phyloP scores from a whole-genome alignment of 2,329 filamentous ascomycete genomes.

The Botrytis fabae region DNA sequence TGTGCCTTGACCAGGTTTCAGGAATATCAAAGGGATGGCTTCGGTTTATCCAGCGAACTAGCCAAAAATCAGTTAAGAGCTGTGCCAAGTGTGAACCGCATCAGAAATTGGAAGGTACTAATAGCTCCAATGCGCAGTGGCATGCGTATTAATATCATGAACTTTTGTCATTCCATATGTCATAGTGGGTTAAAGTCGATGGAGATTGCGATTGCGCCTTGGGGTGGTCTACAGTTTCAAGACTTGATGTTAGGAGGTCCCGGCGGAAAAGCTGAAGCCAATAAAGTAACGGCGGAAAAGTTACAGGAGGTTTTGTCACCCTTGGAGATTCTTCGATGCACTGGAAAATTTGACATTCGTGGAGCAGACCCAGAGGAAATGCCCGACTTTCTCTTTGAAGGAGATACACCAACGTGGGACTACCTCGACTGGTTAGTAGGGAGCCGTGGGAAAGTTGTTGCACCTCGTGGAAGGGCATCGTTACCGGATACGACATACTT shows the following conservation, averaged over 20 bases:
- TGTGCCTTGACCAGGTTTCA: neutral
- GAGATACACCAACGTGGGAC: fast-evolving
- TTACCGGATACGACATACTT: neutral
- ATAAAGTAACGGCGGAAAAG: no score
- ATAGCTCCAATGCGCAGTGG: neutral
- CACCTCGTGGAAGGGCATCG: neutral
- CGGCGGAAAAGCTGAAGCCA: no score
- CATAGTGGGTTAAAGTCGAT: neutral
- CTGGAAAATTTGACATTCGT: neutral
- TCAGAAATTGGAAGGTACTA: neutral
- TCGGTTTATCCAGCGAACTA: neutral
- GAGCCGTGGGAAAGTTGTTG: fast-evolving
- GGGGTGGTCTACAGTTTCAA: neutral
- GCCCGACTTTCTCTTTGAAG: neutral
- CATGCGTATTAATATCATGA: neutral
- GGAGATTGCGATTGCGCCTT: neutral
- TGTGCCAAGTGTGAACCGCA: neutral
- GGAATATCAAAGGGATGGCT: neutral
- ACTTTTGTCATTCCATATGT: neutral
- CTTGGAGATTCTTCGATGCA: neutral
- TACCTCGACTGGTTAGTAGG: neutral
- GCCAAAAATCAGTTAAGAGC: neutral
- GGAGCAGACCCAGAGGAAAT: neutral
- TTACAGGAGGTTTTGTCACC: neutral
- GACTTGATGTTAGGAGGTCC: no score